These are phyloP conservation scores for Globisporangium nunn DNA, from an alignment of 352 stramenopile genomes.

Conservation along the genomic window DNA sequence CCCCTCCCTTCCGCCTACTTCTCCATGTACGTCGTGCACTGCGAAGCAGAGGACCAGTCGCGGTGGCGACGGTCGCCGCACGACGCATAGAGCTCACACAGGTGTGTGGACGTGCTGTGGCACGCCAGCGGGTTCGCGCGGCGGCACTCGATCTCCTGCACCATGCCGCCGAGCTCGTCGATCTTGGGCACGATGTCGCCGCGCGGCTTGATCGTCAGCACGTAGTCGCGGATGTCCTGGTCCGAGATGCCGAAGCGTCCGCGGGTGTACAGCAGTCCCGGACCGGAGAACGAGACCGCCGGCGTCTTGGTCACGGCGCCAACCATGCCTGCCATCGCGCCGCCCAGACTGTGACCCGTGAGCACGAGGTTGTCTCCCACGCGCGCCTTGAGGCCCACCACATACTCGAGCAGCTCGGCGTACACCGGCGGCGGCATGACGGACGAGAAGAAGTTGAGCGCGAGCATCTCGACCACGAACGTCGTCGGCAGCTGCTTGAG, in stretches of 20 bases:
- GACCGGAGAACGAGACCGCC: slow-evolving; percentile 78
- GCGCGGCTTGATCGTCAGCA: slow-evolving; percentile 79
- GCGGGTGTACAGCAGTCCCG: slow-evolving; percentile 70
- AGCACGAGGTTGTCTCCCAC: slow-evolving; percentile 72
- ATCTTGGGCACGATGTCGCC: slow-evolving; percentile 77
- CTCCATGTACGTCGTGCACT: slow-evolving; percentile 66
- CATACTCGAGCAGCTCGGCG: slow-evolving; percentile 58
- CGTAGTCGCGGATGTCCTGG: slow-evolving; percentile 73
- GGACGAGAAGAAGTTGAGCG: slow-evolving; percentile 56
- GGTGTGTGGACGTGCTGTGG: slow-evolving; percentile 78
- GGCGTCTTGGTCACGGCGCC: slow-evolving; percentile 77
- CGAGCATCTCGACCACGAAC: slow-evolving; percentile 82
- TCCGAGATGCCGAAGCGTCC: slow-evolving; percentile 70
- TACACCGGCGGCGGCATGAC: slow-evolving; percentile 82
- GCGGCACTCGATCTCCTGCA: slow-evolving; percentile 86
- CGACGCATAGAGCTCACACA: slow-evolving; percentile 77
- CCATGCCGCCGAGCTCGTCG: slow-evolving; percentile 74
- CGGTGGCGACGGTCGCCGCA: slow-evolving; percentile 73
- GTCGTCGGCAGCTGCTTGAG: slow-evolving; percentile 70
- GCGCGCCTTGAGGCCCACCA: slow-evolving; percentile 42
- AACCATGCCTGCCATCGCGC: slow-evolving; percentile 80
- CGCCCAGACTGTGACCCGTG: slow-evolving; percentile 78
- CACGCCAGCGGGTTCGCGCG: slow-evolving; percentile 69
- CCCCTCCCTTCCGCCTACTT: slow-evolving; percentile 2
- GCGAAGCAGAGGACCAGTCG: slow-evolving; percentile 67